Evolutionary conservation across 352 stramenopile species (phyloP).

Genomic region (Phytopythium delawarense): DNA sequence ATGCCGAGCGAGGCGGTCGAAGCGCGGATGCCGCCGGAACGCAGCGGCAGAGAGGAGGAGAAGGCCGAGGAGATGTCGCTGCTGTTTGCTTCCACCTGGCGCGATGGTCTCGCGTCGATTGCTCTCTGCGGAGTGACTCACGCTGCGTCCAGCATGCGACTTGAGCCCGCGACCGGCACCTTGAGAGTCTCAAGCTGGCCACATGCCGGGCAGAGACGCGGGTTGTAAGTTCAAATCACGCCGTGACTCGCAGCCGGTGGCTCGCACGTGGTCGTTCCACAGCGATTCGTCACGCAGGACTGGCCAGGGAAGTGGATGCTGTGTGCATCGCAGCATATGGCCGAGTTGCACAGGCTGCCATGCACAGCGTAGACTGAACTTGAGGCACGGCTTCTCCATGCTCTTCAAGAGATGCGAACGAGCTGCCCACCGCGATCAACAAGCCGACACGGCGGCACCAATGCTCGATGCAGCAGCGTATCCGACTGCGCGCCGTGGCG

Average conservation of each 20-base stretch:
- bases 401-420: not conserved
- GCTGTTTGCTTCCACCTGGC: not conserved
- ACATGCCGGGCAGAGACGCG: not conserved
- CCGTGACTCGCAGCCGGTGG: not conserved
- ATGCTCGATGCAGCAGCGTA: not conserved
- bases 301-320: no score
- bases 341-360: not conserved
- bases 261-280: not conserved
- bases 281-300: not conserved
- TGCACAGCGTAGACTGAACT: not conserved
- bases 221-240: not conserved
- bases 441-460: not conserved
- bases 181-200: not conserved
- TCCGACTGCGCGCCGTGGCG: not conserved
- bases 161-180: not conserved
- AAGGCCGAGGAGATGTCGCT: no score
- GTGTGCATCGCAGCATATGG: not conserved
- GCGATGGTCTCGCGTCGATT: not conserved
- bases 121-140: not conserved
- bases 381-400: not conserved
- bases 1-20: not conserved
- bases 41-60: not conserved
- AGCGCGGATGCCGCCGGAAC: not conserved
- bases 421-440: not conserved
- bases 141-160: constrained; percentile 1